Evolutionary conservation across 768 basidiomycete genomes (phyloP), one percentile per base, ranked within the genome.

Genomic region (Trametes punicea): DNA sequence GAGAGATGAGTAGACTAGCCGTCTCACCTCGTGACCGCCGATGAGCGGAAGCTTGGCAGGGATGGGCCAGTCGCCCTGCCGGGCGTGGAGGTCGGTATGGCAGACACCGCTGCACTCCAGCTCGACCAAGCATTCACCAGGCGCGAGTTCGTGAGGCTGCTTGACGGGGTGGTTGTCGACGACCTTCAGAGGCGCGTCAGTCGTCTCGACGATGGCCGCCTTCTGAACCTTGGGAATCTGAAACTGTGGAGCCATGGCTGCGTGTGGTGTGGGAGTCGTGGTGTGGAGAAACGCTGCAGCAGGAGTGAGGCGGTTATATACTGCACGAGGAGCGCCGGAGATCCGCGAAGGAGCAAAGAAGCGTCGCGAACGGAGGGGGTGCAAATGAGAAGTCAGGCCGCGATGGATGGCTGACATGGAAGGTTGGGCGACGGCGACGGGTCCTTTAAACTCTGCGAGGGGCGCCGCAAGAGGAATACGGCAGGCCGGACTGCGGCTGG

Each of bases 91-190:
- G 65, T 93, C 91, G 3, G 87, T 89, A 66, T 92, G 90, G 72
- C 91, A 93, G n/a, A 92, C 89, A 53, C 90, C 90, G 6, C 87
- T 84, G 72, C 81, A 85, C 31, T 79, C 76, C 65, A 93, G 75
- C 70, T 88, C 85, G 69, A 93, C 75, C 61, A 92, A 83, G 65
- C 85, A 88, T 70, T 90, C 84, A 42, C 84, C 85, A 0, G 84
- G 84, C 0, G 69, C 71, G 66, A 88, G 85, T 3, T 84, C 74
- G 16, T 74, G 70, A 8, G 77, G 78, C 42, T 75, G 72, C 50
- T 70, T 79, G 61, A 89, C 84, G n/a, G 81, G 85, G 54, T 77
- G 66, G 64, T 85, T 78, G 38, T 57, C 56, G 58, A 58, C 64
- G 46, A 79, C 49, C 36, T 70, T 61, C 39, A 77, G 66, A 21